Conservation (phyloP, 345 rosid species). For the Arabidopsis arenosa region DNA sequence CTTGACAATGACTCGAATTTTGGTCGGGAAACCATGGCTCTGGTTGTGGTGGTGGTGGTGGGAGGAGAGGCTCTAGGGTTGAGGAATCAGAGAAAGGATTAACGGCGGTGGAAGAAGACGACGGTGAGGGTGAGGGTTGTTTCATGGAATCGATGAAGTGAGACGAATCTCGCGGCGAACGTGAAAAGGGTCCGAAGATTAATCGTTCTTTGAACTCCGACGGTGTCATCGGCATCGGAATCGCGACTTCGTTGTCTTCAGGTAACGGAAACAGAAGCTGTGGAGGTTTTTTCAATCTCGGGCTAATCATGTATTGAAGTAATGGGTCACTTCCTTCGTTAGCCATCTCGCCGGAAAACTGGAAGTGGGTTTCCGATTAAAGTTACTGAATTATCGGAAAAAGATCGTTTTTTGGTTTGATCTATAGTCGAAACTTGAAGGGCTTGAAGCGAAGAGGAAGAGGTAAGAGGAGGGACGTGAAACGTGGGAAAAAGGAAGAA, state of each 20-base stretch:
- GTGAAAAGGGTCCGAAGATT: conserved; percentile 73
- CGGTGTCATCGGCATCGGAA: conserved; percentile 64
- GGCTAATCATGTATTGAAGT: conserved; percentile 53
- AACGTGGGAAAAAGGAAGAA: conserved; percentile 31
- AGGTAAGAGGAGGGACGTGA: conserved; percentile 31
- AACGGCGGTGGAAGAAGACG: conserved; percentile 27
- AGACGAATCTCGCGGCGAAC: conserved; percentile 53
- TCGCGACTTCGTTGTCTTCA: conserved; percentile 63
- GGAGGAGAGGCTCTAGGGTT: conserved; percentile 37
- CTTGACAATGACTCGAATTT: neutral
- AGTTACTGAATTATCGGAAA: neutral
- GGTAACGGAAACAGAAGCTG: conserved; percentile 68
- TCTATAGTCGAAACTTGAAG: conserved; percentile 1
- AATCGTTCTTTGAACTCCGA: conserved; percentile 82
- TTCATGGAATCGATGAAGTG: conserved; percentile 58
- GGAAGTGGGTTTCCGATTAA: neutral
- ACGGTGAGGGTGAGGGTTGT: conserved; percentile 46
- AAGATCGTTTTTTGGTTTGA: neutral
- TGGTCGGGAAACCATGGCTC: conserved; percentile 26
- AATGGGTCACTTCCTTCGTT: conserved; percentile 56
- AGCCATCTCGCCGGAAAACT: conserved; percentile 38
- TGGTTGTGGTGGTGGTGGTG: conserved; percentile 19
- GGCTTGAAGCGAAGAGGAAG: conserved; percentile 5
- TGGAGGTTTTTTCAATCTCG: conserved; percentile 44
- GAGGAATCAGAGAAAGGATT: conserved; percentile 34